These are phyloP conservation scores for Sphaerulina musiva DNA, from an alignment of 2,329 filamentous ascomycete genomes.

Conservation along the genomic window DNA sequence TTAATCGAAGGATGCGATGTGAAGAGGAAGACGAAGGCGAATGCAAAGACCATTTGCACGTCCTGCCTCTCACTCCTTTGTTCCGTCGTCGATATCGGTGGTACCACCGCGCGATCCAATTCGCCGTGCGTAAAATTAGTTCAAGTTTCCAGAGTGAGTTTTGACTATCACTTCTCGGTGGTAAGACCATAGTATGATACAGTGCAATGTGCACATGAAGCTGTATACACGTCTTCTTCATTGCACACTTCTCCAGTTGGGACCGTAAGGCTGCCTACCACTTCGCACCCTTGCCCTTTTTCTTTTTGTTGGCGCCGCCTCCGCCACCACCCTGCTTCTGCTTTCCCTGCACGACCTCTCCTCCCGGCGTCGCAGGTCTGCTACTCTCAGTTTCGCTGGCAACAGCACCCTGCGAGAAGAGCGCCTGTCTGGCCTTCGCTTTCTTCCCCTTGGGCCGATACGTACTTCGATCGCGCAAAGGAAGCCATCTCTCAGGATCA, in stretches of 20 bases:
- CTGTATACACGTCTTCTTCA: not conserved
- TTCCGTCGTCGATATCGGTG: too few relatives aligned
- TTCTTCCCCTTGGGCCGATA: constrained; percentile 87
- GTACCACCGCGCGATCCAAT: too few relatives aligned
- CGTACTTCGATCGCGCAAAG: constrained; percentile 77
- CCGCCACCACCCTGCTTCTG: constrained; percentile 19
- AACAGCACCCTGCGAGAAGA: constrained; percentile 77
- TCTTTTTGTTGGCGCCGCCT: constrained; percentile 39
- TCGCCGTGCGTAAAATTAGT: too few relatives aligned
- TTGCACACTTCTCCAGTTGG: not conserved
- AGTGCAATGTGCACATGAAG: not conserved
- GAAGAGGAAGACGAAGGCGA: too few relatives aligned
- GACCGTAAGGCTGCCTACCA: constrained; percentile 11
- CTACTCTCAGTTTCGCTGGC: constrained; percentile 49
- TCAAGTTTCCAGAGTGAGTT: not conserved
- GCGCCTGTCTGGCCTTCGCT: constrained; percentile 62
- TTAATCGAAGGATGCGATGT: too few relatives aligned
- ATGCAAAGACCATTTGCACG: too few relatives aligned
- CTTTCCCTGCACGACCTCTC: constrained; percentile 44
- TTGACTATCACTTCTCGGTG: not conserved
- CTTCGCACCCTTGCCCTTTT: constrained; percentile 27
- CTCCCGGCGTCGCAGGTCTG: constrained; percentile 30
- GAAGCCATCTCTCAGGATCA: constrained; percentile 90
- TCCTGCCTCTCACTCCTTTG: too few relatives aligned
- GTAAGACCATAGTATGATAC: not conserved